Evolutionary conservation across 306 rosid species (phyloP).

Genomic region (Purshia tridentata): DNA sequence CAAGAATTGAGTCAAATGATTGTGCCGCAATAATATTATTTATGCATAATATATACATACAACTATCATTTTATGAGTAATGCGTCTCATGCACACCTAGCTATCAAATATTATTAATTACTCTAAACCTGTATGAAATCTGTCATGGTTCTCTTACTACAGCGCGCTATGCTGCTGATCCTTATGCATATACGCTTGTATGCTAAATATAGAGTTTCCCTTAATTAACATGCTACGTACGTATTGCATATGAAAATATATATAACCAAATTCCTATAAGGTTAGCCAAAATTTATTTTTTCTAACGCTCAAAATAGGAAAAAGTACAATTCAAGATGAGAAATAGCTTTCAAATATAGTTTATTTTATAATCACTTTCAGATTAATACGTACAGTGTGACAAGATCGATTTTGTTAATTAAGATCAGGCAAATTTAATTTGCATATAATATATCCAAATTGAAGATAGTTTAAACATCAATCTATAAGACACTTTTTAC

Average conservation of each 20-base stretch:
- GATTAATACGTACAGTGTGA: too few relatives aligned
- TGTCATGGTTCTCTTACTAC: not conserved
- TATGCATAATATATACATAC: too few relatives aligned
- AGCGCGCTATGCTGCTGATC: too few relatives aligned
- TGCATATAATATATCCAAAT: too few relatives aligned
- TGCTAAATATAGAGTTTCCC: too few relatives aligned
- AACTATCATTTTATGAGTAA: not conserved
- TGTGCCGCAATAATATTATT: constrained; percentile 37
- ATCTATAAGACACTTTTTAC: not conserved
- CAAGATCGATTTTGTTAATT: not conserved
- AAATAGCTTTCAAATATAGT: too few relatives aligned
- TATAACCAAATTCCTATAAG: not conserved
- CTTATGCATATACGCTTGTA: not conserved
- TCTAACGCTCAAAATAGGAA: too few relatives aligned
- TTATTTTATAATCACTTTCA: too few relatives aligned
- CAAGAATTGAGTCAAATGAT: constrained; percentile 44
- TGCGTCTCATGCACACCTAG: constrained; percentile 12
- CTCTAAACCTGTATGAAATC: not conserved
- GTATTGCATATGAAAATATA: not conserved
- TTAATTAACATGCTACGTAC: not conserved
- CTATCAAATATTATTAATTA: not conserved
- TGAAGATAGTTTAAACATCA: not conserved
- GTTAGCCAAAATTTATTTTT: too few relatives aligned
- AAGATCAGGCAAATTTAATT: not conserved
- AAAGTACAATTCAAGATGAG: too few relatives aligned